Conservation (phyloP, 495 filamentous ascomycete genomes). For the Aspergillus incahuasiensis region DNA sequence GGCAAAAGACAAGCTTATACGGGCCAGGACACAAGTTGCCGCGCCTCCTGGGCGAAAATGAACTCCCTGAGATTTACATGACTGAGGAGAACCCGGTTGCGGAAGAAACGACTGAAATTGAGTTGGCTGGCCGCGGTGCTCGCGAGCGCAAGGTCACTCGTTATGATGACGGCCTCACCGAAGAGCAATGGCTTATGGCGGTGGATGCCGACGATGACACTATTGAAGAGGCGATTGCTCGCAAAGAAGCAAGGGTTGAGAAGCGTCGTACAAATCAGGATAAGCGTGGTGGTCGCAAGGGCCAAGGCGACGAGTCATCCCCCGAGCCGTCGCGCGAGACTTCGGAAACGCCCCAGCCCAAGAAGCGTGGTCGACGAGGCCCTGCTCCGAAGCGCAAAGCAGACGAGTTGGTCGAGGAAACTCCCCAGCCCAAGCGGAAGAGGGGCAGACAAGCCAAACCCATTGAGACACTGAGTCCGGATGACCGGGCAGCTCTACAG, state of each 20-base stretch:
- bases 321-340: conserved; percentile 72
- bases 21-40: conserved; percentile 63
- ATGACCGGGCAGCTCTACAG: conserved; percentile 58
- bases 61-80: conserved; percentile 91
- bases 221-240: conserved; percentile 85
- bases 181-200: conserved; percentile 91
- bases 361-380: conserved; percentile 64
- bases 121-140: conserved; percentile 79
- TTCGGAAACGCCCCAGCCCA: conserved; percentile 63
- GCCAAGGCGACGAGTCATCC: conserved; percentile 46
- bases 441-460: conserved; percentile 68
- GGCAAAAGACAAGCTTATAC: conserved; percentile 58
- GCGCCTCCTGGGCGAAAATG: conserved; percentile 80
- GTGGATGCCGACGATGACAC: conserved; percentile 94
- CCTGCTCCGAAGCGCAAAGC: conserved; percentile 79
- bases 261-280: conserved; percentile 71
- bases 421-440: conserved; percentile 76
- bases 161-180: conserved; percentile 96
- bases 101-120: conserved; percentile 65
- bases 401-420: conserved; percentile 71
- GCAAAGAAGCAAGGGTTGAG: conserved; percentile 80
- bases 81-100: conserved; percentile 77
- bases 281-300: conserved; percentile 45
- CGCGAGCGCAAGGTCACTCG: conserved; percentile 88
- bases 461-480: conserved; percentile 45